Conservation (phyloP, 192 early-diverging fungal species). For the Backusella morwellensis region DNA sequence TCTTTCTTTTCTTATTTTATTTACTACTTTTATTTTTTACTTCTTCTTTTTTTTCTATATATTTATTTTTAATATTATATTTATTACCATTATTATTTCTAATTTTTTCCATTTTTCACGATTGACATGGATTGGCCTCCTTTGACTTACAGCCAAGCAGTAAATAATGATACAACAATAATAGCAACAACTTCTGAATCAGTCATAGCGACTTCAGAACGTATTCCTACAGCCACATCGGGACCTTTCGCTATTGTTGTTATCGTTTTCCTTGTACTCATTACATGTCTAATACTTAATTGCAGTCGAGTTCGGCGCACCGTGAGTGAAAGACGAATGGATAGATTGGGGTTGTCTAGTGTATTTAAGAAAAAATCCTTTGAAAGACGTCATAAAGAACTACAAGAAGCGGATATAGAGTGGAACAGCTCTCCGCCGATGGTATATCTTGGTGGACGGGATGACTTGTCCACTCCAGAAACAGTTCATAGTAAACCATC, state of each 20-base stretch:
- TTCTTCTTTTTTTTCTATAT: not conserved
- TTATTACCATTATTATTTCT: not conserved
- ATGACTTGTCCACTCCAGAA: not conserved
- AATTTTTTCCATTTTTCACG: not conserved
- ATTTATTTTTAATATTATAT: not conserved
- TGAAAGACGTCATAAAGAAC: conserved; percentile 5
- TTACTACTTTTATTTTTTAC: not conserved
- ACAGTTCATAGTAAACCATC: not conserved
- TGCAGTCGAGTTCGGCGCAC: conserved; percentile 5
- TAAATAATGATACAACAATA: not conserved
- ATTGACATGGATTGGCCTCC: not conserved
- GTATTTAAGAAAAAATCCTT: conserved; percentile 7
- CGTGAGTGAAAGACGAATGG: not conserved
- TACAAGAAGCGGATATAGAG: conserved; percentile 6
- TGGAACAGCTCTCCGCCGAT: not conserved
- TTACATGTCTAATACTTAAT: conserved; percentile 13
- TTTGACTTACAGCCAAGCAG: not conserved
- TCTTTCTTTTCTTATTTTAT: not conserved
- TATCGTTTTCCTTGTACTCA: not conserved
- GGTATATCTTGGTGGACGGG: not conserved
- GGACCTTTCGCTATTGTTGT: not conserved
- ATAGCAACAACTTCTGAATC: not conserved
- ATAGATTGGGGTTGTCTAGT: not conserved
- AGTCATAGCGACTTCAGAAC: not conserved
- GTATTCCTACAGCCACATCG: not conserved